Evolutionary conservation across 257 asterid species (phyloP), one percentile per base, ranked within the genome.

Genomic region (Nicotiana paniculata): DNA sequence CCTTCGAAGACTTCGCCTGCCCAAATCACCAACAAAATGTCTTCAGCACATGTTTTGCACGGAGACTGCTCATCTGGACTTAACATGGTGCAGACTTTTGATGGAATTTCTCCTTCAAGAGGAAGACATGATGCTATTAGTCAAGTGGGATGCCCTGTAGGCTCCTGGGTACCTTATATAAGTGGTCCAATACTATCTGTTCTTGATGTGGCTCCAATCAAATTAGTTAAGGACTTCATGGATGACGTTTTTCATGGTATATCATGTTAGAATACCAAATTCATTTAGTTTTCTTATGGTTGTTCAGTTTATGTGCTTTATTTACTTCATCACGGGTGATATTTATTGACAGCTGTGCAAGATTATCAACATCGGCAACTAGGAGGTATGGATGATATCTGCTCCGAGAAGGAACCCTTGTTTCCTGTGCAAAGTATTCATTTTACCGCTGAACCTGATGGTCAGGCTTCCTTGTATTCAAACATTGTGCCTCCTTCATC

Each of bases 121-220:
- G 90, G 86, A 82, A 85, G 87, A 81, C 46, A 54, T 64, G 87
- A 70, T 21, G 37, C 67, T 81, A 82, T 81, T 64, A 89, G 81
- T 75, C 91, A 48, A 83, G 83, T 83, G 84, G 85, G 76, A 78
- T 69, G 85, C 87, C 84, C 76, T 51, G 91, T 83, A 54, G 82
- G 67, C 87, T 65, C 90, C 79, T 93, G 97, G 98, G 84, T 85
- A 83, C 97, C 99, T 84, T 87, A 81, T 51, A 81, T 91, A 82
- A 88, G 88, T 88, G 96, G 94, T 79, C 93, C 93, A 6, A 85
- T 93, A 85, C 74, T 89, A 79, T 90, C 99, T 68, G 87, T 94
- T 83, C 82, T 87, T 82, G 99, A 96, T 90, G 99, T 94, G 81
- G 98, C 98, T 79, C 98, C 99, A 7, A 93, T 96, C 80, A 90